Conservation (phyloP, 2,329 filamentous ascomycete genomes). For the Thermomyces lanuginosus region DNA sequence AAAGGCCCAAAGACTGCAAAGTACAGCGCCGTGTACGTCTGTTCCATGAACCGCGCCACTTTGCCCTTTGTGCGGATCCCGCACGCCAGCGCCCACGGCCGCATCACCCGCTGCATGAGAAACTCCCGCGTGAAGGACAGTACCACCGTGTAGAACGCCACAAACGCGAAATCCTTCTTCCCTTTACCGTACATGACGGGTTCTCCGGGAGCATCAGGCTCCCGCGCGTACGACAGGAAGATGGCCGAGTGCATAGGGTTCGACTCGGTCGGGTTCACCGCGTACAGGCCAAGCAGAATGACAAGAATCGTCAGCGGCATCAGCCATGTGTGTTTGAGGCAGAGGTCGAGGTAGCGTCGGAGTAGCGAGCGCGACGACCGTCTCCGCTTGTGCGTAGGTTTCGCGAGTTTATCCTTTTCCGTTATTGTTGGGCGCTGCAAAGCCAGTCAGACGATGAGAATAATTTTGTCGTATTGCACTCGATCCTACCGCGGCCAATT, state of each 20-base stretch:
- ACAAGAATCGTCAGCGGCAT: slow-evolving; percentile 52
- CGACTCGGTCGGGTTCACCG: slow-evolving; percentile 55
- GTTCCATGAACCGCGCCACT: slow-evolving; percentile 87
- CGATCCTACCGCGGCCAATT: slow-evolving; percentile 2
- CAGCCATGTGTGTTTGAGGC: slow-evolving; percentile 42
- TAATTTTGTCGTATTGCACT: slow-evolving; percentile 1
- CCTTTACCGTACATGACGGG: slow-evolving; percentile 72
- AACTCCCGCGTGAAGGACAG: slow-evolving; percentile 90
- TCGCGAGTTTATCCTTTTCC: slow-evolving; percentile 14
- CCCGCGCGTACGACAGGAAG: slow-evolving; percentile 75
- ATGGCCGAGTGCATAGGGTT: slow-evolving; percentile 70
- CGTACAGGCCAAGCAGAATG: slow-evolving; percentile 51
- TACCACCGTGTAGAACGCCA: slow-evolving; percentile 75
- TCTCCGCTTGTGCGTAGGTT: slow-evolving; percentile 27
- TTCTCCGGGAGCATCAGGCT: slow-evolving; percentile 33
- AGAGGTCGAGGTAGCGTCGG: slow-evolving; percentile 27
- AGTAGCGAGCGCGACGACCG: slow-evolving; percentile 28
- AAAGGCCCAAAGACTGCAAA: slow-evolving; percentile 68
- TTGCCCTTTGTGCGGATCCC: slow-evolving; percentile 60
- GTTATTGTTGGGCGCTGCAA: slow-evolving; percentile 3
- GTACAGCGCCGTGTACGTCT: slow-evolving; percentile 86
- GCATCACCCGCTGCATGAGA: slow-evolving; percentile 78
- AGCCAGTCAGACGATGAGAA: neutral
- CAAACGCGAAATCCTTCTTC: slow-evolving; percentile 69
- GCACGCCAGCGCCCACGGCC: slow-evolving; percentile 53